phyloP scores from a whole-genome alignment of 1,284 basidiomycete genomes.

The Ceratobasidium sp. region DNA sequence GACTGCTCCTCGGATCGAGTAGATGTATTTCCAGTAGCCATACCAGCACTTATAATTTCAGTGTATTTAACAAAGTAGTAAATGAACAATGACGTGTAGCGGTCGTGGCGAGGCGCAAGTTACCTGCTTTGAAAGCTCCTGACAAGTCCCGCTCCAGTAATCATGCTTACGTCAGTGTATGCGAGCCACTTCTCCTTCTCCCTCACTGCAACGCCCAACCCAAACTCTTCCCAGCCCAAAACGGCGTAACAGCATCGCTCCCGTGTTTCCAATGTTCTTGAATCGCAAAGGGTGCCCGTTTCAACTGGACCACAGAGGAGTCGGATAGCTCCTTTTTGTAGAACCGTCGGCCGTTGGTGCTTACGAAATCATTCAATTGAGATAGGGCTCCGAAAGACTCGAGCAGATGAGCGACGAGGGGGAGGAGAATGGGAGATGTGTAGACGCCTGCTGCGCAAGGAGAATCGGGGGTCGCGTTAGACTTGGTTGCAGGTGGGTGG shows the following conservation, averaged over 20 bases:
- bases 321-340: conserved; percentile 62
- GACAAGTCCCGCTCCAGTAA: not conserved
- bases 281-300: conserved; percentile 60
- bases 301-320: conserved; percentile 53
- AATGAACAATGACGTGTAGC: not conserved
- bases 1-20: conserved; percentile 20
- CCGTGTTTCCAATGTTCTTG: conserved; percentile 64
- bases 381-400: conserved; percentile 89
- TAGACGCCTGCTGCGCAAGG: conserved; percentile 94
- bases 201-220: conserved; percentile 76
- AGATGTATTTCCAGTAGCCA: conserved; percentile 12
- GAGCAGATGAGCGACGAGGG: conserved; percentile 83
- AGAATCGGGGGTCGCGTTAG: conserved; percentile 74
- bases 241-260: conserved; percentile 79
- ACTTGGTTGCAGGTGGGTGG: conserved; percentile 85
- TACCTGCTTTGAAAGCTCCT: conserved; percentile 1
- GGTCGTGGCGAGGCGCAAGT: conserved; percentile 23
- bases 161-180: conserved; percentile 42
- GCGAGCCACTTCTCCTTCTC: not conserved
- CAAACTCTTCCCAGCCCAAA: conserved; percentile 89
- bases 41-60: not conserved
- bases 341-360: conserved; percentile 79
- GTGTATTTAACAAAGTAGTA: conserved; percentile 9
- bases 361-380: conserved; percentile 81
- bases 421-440: conserved; percentile 90